A percentile compares a stretch with the other conserved stretches of the same genome.
Evolutionary conservation across 2,329 filamentous ascomycete species (phyloP).

Genomic region (Pyrenochaeta sp.): DNA sequence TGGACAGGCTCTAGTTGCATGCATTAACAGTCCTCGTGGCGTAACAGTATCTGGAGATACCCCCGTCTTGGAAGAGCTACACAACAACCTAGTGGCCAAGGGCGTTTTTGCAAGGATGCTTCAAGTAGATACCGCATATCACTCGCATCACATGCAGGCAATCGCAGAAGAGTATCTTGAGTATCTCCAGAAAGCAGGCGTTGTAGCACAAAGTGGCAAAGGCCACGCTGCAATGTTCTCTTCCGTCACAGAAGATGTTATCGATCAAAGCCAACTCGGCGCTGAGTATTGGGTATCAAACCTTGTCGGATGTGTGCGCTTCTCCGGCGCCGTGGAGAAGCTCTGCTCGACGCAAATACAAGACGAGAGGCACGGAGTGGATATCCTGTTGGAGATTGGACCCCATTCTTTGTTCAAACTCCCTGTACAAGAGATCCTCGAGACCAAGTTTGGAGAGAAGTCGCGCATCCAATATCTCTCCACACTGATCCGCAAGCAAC

Average conservation of each 20-base stretch:
- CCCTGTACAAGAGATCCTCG: conserved; percentile 12
- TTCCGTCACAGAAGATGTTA: conserved; percentile 18
- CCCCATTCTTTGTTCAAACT: conserved; percentile 17
- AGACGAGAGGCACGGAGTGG: neutral
- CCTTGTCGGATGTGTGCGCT: conserved; percentile 25
- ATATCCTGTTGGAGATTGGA: conserved; percentile 22
- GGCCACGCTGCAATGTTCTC: conserved; percentile 16
- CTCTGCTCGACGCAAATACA: conserved; percentile 1
- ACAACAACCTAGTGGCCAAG: conserved; percentile 43
- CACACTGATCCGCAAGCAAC: conserved; percentile 12
- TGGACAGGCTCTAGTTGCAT: conserved; percentile 30
- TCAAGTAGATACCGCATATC: conserved; percentile 55
- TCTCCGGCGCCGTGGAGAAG: conserved; percentile 7
- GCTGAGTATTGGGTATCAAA: conserved; percentile 38
- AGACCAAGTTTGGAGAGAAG: conserved; percentile 2
- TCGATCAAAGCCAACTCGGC: conserved; percentile 17
- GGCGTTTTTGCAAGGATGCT: conserved; percentile 52
- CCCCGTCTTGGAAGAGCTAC: conserved; percentile 45
- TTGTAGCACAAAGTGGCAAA: neutral
- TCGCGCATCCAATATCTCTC: conserved; percentile 12
- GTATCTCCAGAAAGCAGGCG: conserved; percentile 4
- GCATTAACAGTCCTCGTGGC: conserved; percentile 52
- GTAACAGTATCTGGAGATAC: conserved; percentile 58
- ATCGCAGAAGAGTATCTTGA: conserved; percentile 25
- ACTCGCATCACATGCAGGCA: conserved; percentile 54